Evolutionary conservation across 371 early-diverging fungal species (phyloP).

Genomic region (Antonospora locustae): DNA sequence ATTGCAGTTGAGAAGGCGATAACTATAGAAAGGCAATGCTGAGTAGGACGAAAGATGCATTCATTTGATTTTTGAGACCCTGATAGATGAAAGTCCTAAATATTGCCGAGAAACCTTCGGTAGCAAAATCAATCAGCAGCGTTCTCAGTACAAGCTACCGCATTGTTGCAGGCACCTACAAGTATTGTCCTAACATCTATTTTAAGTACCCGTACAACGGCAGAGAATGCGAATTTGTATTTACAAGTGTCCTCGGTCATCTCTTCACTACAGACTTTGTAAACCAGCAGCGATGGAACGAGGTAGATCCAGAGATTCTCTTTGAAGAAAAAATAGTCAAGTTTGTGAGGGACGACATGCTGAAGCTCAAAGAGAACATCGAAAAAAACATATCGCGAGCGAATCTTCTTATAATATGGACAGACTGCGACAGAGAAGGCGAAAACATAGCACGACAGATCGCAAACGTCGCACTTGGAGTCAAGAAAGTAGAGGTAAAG

Average conservation of each 20-base stretch:
- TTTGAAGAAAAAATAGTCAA: constrained; percentile 34
- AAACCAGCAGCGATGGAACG: constrained; percentile 39
- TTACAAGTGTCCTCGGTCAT: constrained; percentile 56
- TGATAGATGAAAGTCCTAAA: constrained; percentile 54
- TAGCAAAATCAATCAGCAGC: constrained; percentile 71
- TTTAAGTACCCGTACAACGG: constrained; percentile 27
- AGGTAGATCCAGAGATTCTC: constrained; percentile 43
- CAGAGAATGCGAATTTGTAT: constrained; percentile 39
- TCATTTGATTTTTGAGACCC: no score
- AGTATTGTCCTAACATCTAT: constrained; percentile 47
- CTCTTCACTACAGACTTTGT: constrained; percentile 47
- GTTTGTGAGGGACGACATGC: constrained; percentile 12
- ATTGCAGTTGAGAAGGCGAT: no score
- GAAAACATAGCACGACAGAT: constrained; percentile 87
- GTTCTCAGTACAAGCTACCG: constrained; percentile 58
- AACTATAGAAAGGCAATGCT: no score
- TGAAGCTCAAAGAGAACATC: constrained; percentile 56
- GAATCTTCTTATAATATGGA: constrained; percentile 79
- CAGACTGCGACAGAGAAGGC: constrained; percentile 97
- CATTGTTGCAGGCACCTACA: constrained; percentile 23
- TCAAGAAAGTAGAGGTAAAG: constrained; percentile 45
- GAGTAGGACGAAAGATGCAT: no score
- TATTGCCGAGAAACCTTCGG: constrained; percentile 94
- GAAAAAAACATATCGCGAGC: constrained; percentile 60
- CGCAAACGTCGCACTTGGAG: constrained; percentile 36